phyloP scores from a whole-genome alignment of 441 rosid species.

The Euphorbia celastroides region DNA sequence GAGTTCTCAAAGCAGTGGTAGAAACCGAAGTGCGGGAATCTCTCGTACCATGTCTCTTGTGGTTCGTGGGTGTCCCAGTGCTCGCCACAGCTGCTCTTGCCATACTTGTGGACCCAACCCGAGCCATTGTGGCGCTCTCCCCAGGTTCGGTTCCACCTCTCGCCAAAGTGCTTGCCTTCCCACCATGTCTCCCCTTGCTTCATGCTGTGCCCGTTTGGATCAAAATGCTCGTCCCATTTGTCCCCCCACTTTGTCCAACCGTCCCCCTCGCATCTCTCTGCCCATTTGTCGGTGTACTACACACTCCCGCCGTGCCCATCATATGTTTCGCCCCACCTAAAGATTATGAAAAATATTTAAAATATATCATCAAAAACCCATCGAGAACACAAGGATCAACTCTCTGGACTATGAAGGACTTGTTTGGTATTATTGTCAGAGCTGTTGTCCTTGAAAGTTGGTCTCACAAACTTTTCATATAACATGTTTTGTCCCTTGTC shows the following conservation, averaged over 20 bases:
- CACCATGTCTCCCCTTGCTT: conserved; percentile 98
- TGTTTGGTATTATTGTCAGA: too few relatives aligned
- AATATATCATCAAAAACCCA: too few relatives aligned
- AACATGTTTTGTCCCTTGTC: too few relatives aligned
- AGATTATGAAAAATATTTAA: conserved; percentile 4
- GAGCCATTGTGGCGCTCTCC: conserved; percentile 39
- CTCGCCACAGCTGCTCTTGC: conserved; percentile 93
- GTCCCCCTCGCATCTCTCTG: conserved; percentile 74
- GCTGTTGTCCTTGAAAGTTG: too few relatives aligned
- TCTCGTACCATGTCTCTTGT: conserved; percentile 92
- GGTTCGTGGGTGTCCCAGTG: conserved; percentile 78
- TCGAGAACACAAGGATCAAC: too few relatives aligned
- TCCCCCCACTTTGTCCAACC: conserved; percentile 98
- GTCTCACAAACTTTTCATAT: too few relatives aligned
- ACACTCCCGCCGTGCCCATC: conserved; percentile 86
- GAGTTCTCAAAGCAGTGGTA: conserved; percentile 91
- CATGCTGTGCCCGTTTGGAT: conserved; percentile 59
- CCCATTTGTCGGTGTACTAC: conserved; percentile 96
- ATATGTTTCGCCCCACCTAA: conserved; percentile 93
- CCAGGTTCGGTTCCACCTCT: conserved; percentile 84
- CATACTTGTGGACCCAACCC: conserved; percentile 95
- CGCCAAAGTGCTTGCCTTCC: conserved; percentile 70
- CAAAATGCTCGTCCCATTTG: conserved; percentile 94
- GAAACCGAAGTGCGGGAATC: conserved; percentile 92
- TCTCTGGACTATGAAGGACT: too few relatives aligned